Evolutionary conservation across 1,139 yeast species (phyloP), one percentile per base, ranked within the genome.

Genomic region (Candida sanyaensis): DNA sequence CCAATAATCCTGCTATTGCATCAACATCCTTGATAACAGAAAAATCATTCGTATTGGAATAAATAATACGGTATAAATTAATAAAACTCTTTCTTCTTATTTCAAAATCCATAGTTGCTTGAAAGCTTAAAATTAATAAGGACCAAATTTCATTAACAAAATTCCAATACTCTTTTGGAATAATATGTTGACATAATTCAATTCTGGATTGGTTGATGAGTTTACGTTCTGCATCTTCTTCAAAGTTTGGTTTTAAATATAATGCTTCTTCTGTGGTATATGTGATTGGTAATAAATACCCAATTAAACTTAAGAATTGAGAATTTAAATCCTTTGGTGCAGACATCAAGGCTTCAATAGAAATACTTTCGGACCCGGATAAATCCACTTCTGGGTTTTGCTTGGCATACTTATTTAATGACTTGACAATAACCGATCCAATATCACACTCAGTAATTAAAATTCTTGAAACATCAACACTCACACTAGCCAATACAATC

Each of bases 91-190:
- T 75, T 48, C 84, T 76, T 49, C 96, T 78, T 13, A 88, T 73
- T 24, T 80, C 80, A 50, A 75, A 78, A 53, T 88, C 91, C 62
- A 88, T 86, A 0, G 95, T 78, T 2, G 96, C 85, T 40, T 88
- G 84, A 60, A 87, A 91, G 13, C 91, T 77, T 50, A 82, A 83
- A 30, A 88, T 68, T 45, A 91, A 64, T n/a, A 89, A 60, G 0
- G 85, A 80, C 62, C 86, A 78, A 2, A 85, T 62, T 6, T 76
- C 74, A 42, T 69, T 69, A 4, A 82, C 73, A 61, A 88, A 84
- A 6, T 49, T 57, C 57, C 60, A 61, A 51, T 66, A 72, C 1
- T 71, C 69, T 0, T 63, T 63, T 0, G 67, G 57, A 7, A 61
- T 55, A 2, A 53, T 51, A 3, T 59, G 56, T 34, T 52, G 52